These are phyloP conservation scores for Beauveria rudraprayagi DNA, from an alignment of 2,329 filamentous ascomycete species.

Conservation along the genomic window DNA sequence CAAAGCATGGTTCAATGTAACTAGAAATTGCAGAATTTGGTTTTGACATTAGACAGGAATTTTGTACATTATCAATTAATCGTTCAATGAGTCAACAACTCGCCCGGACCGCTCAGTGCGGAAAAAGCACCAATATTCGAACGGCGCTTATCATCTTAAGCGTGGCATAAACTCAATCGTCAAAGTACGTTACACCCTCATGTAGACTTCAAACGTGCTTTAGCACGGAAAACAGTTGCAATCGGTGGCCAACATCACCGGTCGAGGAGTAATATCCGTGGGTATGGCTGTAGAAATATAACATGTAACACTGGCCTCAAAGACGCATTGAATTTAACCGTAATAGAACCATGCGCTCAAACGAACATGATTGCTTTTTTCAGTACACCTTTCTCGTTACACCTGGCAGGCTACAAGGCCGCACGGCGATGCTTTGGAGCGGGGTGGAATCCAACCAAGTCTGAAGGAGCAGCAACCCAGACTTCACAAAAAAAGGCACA, in stretches of 20 bases:
- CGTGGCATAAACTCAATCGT: too few species aligned
- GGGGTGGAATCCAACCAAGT: conserved; percentile 34
- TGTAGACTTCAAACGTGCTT: conserved; percentile 57
- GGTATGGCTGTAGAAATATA: conserved; percentile 57
- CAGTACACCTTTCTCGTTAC: conserved; percentile 41
- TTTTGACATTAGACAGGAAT: neutral
- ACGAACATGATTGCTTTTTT: conserved; percentile 49
- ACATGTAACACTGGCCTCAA: conserved; percentile 51
- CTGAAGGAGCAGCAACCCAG: conserved; percentile 38
- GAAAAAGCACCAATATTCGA: too few species aligned
- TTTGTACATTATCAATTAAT: neutral
- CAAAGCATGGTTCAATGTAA: neutral
- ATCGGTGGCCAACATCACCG: neutral
- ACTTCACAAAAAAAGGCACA: conserved; percentile 39
- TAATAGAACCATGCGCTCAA: conserved; percentile 55
- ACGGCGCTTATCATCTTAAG: too few species aligned
- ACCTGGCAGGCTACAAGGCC: conserved; percentile 43
- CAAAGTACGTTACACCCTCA: too few species aligned
- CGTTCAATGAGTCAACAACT: conserved; percentile 10
- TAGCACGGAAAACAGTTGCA: neutral
- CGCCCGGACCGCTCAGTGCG: conserved; percentile 29
- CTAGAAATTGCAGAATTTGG: neutral
- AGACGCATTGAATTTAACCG: conserved; percentile 51
- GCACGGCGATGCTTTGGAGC: conserved; percentile 38
- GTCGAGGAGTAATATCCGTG: conserved; percentile 34